Evolutionary conservation across 805 yeast species (phyloP).

Genomic region (Barnettozyma californica): DNA sequence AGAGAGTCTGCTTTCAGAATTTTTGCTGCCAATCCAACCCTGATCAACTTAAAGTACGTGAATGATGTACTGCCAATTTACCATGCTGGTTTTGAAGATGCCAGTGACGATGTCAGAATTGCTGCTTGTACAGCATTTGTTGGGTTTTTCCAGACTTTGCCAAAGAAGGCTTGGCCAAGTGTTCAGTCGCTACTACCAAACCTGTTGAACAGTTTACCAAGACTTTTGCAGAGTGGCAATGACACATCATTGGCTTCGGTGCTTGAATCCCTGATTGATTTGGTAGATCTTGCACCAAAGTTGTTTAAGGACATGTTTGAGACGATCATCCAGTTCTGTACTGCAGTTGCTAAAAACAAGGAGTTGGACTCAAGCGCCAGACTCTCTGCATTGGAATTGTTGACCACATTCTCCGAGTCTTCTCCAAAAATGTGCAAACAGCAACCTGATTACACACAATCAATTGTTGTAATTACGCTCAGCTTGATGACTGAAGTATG

Average conservation of each 20-base stretch:
- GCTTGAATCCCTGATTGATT: conserved; percentile 82
- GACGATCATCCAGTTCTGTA: conserved; percentile 79
- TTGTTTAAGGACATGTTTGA: conserved; percentile 89
- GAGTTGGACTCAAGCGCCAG: conserved; percentile 78
- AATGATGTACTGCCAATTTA: conserved; percentile 61
- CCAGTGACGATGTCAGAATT: conserved; percentile 76
- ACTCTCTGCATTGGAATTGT: conserved; percentile 79
- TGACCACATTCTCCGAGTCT: conserved; percentile 87
- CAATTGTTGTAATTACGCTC: conserved; percentile 68
- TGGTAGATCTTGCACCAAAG: conserved; percentile 91
- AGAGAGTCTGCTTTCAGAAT: conserved; percentile 92
- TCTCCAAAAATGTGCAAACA: conserved; percentile 93
- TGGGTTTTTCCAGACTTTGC: conserved; percentile 77
- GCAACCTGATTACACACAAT: conserved; percentile 63
- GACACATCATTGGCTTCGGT: conserved; percentile 80
- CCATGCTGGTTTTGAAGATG: conserved; percentile 75
- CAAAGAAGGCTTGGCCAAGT: conserved; percentile 71
- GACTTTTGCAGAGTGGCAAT: conserved; percentile 72
- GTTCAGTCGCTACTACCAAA: conserved; percentile 79
- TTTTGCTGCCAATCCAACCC: conserved; percentile 75
- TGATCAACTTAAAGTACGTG: conserved; percentile 57
- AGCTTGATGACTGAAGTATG: conserved; percentile 92
- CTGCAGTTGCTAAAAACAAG: conserved; percentile 75
- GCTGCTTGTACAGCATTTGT: conserved; percentile 92
- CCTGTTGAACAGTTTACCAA: conserved; percentile 80